These are phyloP conservation scores for Fusarium sp. DNA, from an alignment of 2,329 filamentous ascomycete genomes.

Conservation along the genomic window DNA sequence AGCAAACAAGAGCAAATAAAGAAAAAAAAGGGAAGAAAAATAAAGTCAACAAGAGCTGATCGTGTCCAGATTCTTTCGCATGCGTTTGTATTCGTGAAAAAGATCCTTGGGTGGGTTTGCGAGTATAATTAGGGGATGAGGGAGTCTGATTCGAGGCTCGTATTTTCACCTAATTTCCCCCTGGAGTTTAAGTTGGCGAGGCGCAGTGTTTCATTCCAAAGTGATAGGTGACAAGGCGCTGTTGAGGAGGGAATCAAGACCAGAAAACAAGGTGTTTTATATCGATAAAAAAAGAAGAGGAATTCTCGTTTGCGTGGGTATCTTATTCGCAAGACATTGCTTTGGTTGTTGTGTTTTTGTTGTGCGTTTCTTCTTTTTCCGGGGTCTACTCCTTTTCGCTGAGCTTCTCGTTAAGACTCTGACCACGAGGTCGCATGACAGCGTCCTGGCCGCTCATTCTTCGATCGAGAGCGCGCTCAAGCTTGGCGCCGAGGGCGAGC, in stretches of 20 bases:
- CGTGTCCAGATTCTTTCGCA: slow-evolving; percentile 18
- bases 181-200: slow-evolving; percentile 8
- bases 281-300: slow-evolving; percentile 11
- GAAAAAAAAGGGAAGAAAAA: slow-evolving; percentile 10
- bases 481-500: slow-evolving; percentile 88
- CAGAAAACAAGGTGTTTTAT: slow-evolving; percentile 18
- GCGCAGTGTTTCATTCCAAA: slow-evolving; percentile 15
- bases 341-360: slow-evolving; percentile 21
- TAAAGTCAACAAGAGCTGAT: slow-evolving; percentile 7
- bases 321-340: slow-evolving; percentile 37
- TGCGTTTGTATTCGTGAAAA: slow-evolving; percentile 34
- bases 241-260: slow-evolving; percentile 10
- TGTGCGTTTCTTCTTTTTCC: slow-evolving; percentile 5
- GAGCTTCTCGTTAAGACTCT: slow-evolving; percentile 56
- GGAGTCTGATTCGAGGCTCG: slow-evolving; percentile 18
- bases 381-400: slow-evolving; percentile 40
- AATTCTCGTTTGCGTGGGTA: slow-evolving; percentile 32
- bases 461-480: slow-evolving; percentile 87
- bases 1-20: slow-evolving; percentile 22
- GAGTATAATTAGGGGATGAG: slow-evolving; percentile 21
- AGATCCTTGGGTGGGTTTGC: slow-evolving; percentile 14
- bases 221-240: slow-evolving; percentile 4
- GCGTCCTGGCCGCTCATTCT: slow-evolving; percentile 92
- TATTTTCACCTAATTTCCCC: slow-evolving; percentile 17
- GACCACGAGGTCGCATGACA: slow-evolving; percentile 74